phyloP scores from a whole-genome alignment of 768 basidiomycete genomes.

The Lactarius tabidus region DNA sequence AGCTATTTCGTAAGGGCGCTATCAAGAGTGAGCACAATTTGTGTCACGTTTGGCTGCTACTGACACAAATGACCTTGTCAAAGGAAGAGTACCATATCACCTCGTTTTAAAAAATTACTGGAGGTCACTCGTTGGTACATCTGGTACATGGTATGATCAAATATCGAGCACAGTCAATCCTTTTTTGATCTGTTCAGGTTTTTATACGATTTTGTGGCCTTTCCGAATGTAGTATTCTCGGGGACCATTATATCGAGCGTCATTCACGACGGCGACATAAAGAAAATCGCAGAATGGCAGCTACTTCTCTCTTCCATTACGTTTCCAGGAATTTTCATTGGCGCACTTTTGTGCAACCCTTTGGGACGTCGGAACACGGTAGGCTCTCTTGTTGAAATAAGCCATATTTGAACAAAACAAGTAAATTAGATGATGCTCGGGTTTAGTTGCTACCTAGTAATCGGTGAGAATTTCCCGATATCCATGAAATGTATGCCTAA shows the following conservation, averaged over 20 bases:
- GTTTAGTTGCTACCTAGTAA: constrained; percentile 63
- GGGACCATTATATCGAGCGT: constrained; percentile 65
- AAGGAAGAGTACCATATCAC: constrained; percentile 57
- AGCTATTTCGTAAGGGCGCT: constrained; percentile 57
- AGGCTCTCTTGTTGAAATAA: constrained; percentile 25
- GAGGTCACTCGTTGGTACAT: constrained; percentile 67
- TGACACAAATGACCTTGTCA: not conserved
- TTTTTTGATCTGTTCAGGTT: constrained; percentile 41
- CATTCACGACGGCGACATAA: constrained; percentile 51
- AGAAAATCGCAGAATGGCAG: constrained; percentile 63
- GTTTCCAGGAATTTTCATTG: constrained; percentile 49
- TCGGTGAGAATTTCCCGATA: constrained; percentile 38
- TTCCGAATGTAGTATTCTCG: constrained; percentile 69
- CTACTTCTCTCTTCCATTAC: constrained; percentile 61
- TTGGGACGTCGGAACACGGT: constrained; percentile 58
- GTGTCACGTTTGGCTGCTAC: not conserved
- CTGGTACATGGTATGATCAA: constrained; percentile 57
- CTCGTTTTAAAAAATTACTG: constrained; percentile 62
- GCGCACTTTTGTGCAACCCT: constrained; percentile 44
- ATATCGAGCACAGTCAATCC: not conserved
- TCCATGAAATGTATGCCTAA: constrained; percentile 5
- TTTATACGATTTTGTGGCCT: constrained; percentile 66
- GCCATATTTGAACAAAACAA: not conserved
- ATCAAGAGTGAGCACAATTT: constrained; percentile 48
- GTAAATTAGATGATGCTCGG: constrained; percentile 57